Evolutionary conservation across 352 stramenopile genomes (phyloP).

Genomic region (Phytophthora pini): DNA sequence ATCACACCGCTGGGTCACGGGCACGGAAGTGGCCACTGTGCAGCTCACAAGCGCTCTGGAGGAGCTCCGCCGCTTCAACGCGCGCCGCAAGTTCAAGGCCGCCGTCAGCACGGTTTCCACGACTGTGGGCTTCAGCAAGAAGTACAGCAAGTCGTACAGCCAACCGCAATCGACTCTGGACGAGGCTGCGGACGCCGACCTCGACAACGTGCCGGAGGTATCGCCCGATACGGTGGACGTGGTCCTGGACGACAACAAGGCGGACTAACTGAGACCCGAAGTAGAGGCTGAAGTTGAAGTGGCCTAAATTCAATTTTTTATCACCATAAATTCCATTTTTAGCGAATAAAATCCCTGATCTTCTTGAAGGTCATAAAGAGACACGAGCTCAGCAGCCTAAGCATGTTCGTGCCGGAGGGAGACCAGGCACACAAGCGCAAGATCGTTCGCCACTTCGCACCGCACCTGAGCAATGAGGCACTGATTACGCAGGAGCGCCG

Average conservation of each 20-base stretch:
- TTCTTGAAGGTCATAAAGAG: slow-evolving; percentile 9
- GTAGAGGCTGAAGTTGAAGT: slow-evolving; percentile 32
- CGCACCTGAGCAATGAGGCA: slow-evolving; percentile 61
- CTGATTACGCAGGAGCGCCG: slow-evolving; percentile 58
- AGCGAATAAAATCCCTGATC: too few species aligned
- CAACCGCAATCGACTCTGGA: slow-evolving; percentile 41
- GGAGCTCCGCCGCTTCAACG: slow-evolving; percentile 94
- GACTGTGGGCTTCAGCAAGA: slow-evolving; percentile 77
- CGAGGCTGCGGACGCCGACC: slow-evolving; percentile 20
- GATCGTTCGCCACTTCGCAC: slow-evolving; percentile 77
- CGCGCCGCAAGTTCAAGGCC: slow-evolving; percentile 94
- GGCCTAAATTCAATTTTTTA: slow-evolving; percentile 32
- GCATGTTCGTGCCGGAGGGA: slow-evolving; percentile 41
- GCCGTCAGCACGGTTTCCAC: slow-evolving; percentile 90
- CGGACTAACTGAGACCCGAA: slow-evolving; percentile 15
- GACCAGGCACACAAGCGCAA: slow-evolving; percentile 71
- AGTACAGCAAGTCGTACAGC: slow-evolving; percentile 68
- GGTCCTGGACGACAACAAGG: slow-evolving; percentile 34
- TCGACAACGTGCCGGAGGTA: slow-evolving; percentile 19
- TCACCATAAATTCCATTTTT: too few species aligned
- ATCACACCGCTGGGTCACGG: slow-evolving; percentile 91
- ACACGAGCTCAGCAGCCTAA: background rate
- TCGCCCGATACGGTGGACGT: slow-evolving; percentile 38
- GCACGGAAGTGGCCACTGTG: slow-evolving; percentile 83
- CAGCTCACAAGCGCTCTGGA: slow-evolving; percentile 93